Base-by-base conservation (phyloP, 768 basidiomycete genomes). In the Suillus lakei region DNA sequence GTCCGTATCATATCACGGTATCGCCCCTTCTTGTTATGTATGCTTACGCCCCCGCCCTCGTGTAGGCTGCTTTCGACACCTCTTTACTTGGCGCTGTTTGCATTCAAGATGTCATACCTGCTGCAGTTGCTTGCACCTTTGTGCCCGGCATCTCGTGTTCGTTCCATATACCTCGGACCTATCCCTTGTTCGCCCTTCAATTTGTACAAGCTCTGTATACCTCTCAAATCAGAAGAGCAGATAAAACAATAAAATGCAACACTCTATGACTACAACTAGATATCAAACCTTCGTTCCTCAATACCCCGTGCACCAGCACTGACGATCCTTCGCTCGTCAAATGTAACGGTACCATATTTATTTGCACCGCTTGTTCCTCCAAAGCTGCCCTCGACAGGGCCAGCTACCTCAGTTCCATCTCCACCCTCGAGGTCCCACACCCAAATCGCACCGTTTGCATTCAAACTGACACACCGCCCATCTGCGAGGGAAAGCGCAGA, bases 371-470 rank as follows among this genome's bases (percentile, higher is more conserved):
- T n/a, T 50, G 51, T 74, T 63, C 62, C 65, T 10, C 56, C 54
- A 60, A 80, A 76, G 60, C 82, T 79, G 71, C 83, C 81, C 43
- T 80, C 82, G 5, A 64, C 48, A 0, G 66, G 70, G 2, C 51
- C 60, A 38, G 71, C 72, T 7, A 83, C 77, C 69, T 81, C 80
- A 13, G 75, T 72, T 50, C 80, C 76, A 32, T 76, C 73, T 26
- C 79, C 82, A 13, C 81, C 83, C 73, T 95, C 93, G 38, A 95
- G 80, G 77, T 95, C 93, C 93, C 93, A 95, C 3, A 92, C 90
- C 91, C 91, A 93, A 50, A 95, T 84, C 69, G 86, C 86, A 46
- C 91, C 91, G 72, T 92, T 88, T 39, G 77, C 77, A 10, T 90
- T 87, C 23, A 93, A 77, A 71, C 91, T 90, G 34, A 95, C 90